Conservation (phyloP, 2,329 filamentous ascomycete genomes). For the Chaetomium globosum region DNA sequence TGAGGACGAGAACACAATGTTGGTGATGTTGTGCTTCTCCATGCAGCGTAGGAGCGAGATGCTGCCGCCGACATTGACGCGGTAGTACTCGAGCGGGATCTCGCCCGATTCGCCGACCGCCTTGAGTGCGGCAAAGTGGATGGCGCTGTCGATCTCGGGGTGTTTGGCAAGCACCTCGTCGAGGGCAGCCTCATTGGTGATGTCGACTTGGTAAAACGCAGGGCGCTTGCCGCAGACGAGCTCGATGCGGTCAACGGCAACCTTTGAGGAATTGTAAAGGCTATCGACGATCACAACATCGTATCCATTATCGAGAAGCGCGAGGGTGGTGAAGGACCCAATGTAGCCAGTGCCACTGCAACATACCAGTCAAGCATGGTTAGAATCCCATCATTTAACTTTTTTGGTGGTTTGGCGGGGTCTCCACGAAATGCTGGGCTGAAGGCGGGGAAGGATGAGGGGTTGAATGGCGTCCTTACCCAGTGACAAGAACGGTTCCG, state of each 20-base stretch:
- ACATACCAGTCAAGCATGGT: conserved; percentile 38
- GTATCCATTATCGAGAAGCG: conserved; percentile 91
- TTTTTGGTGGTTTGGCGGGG: conserved; percentile 24
- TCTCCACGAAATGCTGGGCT: neutral
- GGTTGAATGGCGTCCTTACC: conserved; percentile 60
- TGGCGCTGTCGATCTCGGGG: conserved; percentile 94
- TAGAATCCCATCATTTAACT: neutral
- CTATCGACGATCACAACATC: conserved; percentile 96
- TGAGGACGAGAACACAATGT: conserved; percentile 98
- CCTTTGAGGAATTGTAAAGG: conserved; percentile 93
- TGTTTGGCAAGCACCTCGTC: conserved; percentile 87
- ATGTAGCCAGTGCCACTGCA: conserved; percentile 96
- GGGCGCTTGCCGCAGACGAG: conserved; percentile 87
- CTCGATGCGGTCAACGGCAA: conserved; percentile 93
- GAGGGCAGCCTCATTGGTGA: conserved; percentile 81
- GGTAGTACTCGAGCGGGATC: conserved; percentile 96
- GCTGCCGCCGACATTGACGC: conserved; percentile 92
- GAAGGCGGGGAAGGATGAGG: conserved; percentile 24
- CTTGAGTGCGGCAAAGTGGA: conserved; percentile 98
- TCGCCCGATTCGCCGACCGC: conserved; percentile 94
- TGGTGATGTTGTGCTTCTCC: conserved; percentile 85
- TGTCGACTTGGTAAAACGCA: conserved; percentile 80
- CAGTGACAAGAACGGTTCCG: conserved; percentile 88
- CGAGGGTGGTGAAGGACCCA: conserved; percentile 92
- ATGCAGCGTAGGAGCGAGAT: conserved; percentile 85